phyloP scores from a whole-genome alignment of 73 alveolate species.

The Tetrahymena elliotti region DNA sequence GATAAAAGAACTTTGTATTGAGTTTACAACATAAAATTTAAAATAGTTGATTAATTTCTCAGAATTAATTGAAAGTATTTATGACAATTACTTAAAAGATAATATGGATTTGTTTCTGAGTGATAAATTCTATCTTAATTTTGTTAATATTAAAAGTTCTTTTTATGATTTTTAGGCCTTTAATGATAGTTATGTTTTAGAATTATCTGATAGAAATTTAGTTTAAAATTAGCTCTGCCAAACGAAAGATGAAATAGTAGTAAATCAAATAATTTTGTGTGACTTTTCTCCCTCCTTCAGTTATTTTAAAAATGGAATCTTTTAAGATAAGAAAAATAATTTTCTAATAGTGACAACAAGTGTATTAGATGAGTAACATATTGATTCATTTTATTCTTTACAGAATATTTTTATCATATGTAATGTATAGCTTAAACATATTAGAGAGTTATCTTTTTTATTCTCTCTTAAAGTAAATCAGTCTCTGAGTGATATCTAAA shows the following conservation, averaged over 20 bases:
- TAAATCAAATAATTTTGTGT: neutral
- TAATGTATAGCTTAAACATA: neutral
- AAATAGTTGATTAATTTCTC: neutral
- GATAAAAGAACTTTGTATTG: neutral
- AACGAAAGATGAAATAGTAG: neutral
- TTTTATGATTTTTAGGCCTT: neutral
- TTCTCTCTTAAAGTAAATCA: neutral
- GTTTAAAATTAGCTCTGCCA: neutral
- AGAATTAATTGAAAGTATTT: neutral
- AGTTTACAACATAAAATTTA: neutral
- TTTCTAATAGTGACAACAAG: neutral
- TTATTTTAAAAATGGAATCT: neutral
- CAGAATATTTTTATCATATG: neutral
- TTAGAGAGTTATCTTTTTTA: neutral
- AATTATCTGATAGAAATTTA: neutral
- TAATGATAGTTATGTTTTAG: neutral
- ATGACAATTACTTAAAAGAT: neutral
- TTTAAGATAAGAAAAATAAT: neutral
- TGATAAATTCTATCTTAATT: neutral
- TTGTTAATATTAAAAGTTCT: neutral
- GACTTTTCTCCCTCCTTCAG: neutral
- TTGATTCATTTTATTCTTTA: neutral
- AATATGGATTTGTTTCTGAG: neutral
- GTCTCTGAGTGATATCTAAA: neutral
- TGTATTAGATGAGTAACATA: neutral